Evolutionary conservation across 495 filamentous ascomycete genomes (phyloP), one percentile per base, ranked within the genome.

Genomic region (Aspergillus taichungensis): DNA sequence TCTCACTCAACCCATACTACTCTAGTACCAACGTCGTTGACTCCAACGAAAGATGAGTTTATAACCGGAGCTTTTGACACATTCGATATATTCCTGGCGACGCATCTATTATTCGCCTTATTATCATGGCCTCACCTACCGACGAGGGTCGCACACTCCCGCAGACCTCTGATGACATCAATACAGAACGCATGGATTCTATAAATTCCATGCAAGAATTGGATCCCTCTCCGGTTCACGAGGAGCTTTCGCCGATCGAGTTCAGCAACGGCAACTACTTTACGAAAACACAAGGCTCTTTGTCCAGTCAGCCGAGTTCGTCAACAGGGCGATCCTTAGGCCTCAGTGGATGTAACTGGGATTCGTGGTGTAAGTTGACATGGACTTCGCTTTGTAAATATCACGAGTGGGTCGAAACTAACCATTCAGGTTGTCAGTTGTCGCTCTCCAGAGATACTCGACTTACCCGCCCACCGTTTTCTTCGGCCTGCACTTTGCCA

Each of bases 401-500:
- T 12, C 34, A 40, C 3, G n/a, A 12, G 40, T 43, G 43, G 50
- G 36, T 32, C 13, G 27, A 28, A 32, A 9, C 12, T 32, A 11
- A 8, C 13, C 24, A 2, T 30, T 13, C 36, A 29, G 24, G 6
- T 28, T 30, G 6, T 11, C 56, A 94, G 88, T 95, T 51, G 75
- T 75, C 14, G 82, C 85, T 37, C 68, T 90, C 28, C 90, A 95
- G 58, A 80, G 75, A 61, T 95, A 92, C 72, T 90, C 87, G 10
- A 84, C 84, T 54, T 95, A 95, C 63, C 81, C 84, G 33, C 88
- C 94, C 60, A 82, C 80, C 34, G 58, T 84, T 50, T 96, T 91
- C 75, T 69, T 80, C 38, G 66, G 77, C 41, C 64, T 91, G 42
- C 90, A 96, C 66, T 68, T 92, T 39, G 74, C 83, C 37, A 95